These are phyloP conservation scores for Trichopus zeylanicus DNA, from an alignment of 116 monocot species.

Conservation along the genomic window DNA sequence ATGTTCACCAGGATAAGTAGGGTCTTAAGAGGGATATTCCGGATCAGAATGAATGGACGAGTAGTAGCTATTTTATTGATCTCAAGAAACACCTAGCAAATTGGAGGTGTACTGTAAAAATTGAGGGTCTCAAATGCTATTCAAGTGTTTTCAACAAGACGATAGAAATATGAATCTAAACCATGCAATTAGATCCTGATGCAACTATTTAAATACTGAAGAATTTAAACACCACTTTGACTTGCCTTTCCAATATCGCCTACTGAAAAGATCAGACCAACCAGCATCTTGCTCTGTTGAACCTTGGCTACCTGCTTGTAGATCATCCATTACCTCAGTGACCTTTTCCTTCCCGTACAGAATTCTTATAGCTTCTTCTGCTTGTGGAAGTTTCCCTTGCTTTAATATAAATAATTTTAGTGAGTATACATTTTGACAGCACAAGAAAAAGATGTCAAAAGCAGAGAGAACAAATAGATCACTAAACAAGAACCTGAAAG, in stretches of 20 bases:
- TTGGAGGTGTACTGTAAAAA: no score
- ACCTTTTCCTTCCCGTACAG: conserved; percentile 87
- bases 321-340: conserved; percentile 63
- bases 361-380: conserved; percentile 65
- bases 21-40: not conserved
- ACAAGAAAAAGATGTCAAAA: not conserved
- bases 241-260: conserved; percentile 83
- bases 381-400: conserved; percentile 86
- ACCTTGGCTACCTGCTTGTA: conserved; percentile 50
- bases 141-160: no score
- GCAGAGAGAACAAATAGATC: not conserved
- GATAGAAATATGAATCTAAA: no score
- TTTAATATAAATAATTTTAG: conserved; percentile 27
- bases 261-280: conserved; percentile 94
- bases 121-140: not conserved
- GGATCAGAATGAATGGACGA: not conserved
- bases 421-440: not conserved
- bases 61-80: not conserved
- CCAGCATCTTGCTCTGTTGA: conserved; percentile 79
- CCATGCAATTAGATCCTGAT: no score
- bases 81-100: not conserved
- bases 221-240: no score
- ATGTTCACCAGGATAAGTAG: not conserved
- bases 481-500: conserved; percentile 56
- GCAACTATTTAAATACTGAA: no score